Base-by-base conservation (phyloP, 1,284 basidiomycete genomes). In the Melampsora larici-populina region DNA sequence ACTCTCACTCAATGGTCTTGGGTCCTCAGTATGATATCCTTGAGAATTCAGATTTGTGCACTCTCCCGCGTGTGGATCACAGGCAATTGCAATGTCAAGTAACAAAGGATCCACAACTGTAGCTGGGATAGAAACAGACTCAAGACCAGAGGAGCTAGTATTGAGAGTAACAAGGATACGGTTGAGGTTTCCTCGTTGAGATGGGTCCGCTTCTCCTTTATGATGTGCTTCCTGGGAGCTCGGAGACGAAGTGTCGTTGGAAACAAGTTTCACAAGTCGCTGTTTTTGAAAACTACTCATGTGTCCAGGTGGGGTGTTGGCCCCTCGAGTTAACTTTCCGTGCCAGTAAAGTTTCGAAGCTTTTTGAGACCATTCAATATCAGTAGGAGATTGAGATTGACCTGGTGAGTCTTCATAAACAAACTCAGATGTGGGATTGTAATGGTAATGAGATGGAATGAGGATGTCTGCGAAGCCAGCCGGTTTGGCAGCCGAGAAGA, bases 361-460 rank as follows among this genome's bases (percentile, higher is more conserved):
- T 84, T 93, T 93, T 77, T 88, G 83, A 79, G 90, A 89, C 92
- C 91, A 97, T 0, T 91, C 88, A 2, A 90, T 86, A 69, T 83
- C 82, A 24, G 80, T 78, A 21, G 81, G 80, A 29, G 70, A 76
- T 79, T 80, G 80, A 60, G 78, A 79, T 29, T 80, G 73, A 13
- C 82, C 82, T 49, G 80, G 63, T 83, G 97, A 93, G 90, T 91
- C 94, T 0, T 91, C 94, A 81, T 97, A 97, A 0, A 93, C 93
- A 82, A 95, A 95, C 78, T 90, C 86, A 78, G 88, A 86, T 15
- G 90, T 92, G 73, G 90, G 90, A 17, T 90, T 90, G 82, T 92
- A 93, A 84, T 97, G 96, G 84, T 97, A 96, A 84, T 97, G 93
- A 80, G 91, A 93, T 0, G 94, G 94, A 79, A 97, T 94, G 72